These are phyloP conservation scores for Mycena alexandri DNA, from an alignment of 768 basidiomycete genomes.

Conservation along the genomic window DNA sequence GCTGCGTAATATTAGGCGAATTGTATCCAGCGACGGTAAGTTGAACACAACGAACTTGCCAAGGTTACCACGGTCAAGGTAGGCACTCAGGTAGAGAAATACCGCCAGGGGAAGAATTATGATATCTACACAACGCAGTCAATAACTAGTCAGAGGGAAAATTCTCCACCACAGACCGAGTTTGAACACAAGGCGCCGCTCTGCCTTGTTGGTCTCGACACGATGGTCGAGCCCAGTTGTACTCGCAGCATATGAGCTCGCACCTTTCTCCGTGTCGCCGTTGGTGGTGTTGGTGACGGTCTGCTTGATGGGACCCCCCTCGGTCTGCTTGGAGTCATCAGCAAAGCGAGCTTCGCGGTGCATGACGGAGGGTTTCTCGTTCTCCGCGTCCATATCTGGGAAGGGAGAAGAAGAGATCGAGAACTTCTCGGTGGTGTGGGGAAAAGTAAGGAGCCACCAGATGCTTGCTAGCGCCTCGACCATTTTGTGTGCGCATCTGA, in stretches of 20 bases:
- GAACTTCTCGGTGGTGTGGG: too few species aligned
- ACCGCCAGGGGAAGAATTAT: constrained; percentile 30
- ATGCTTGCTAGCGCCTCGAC: too few species aligned
- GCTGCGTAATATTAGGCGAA: neutral
- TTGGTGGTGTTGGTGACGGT: constrained; percentile 16
- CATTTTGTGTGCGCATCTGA: too few species aligned
- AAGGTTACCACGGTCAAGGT: constrained; percentile 32
- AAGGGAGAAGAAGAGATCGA: too few species aligned
- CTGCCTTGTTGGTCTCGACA: constrained; percentile 12
- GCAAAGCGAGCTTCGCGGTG: constrained; percentile 16
- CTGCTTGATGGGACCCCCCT: constrained; percentile 11
- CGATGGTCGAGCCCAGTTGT: constrained; percentile 24
- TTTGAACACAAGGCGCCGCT: constrained; percentile 19
- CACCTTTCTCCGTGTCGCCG: constrained; percentile 20
- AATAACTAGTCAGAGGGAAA: neutral
- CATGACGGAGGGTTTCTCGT: constrained; percentile 7
- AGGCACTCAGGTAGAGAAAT: constrained; percentile 26
- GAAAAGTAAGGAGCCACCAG: neutral
- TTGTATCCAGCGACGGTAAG: neutral
- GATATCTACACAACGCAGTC: constrained; percentile 6
- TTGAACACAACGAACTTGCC: constrained; percentile 22
- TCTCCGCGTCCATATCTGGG: neutral
- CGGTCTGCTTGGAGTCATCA: constrained; percentile 2
- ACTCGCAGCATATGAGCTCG: constrained; percentile 29
- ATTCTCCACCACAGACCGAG: constrained; percentile 8